Conservation (phyloP, 2,329 filamentous ascomycete genomes). For the Juglanconis oblonga region DNA sequence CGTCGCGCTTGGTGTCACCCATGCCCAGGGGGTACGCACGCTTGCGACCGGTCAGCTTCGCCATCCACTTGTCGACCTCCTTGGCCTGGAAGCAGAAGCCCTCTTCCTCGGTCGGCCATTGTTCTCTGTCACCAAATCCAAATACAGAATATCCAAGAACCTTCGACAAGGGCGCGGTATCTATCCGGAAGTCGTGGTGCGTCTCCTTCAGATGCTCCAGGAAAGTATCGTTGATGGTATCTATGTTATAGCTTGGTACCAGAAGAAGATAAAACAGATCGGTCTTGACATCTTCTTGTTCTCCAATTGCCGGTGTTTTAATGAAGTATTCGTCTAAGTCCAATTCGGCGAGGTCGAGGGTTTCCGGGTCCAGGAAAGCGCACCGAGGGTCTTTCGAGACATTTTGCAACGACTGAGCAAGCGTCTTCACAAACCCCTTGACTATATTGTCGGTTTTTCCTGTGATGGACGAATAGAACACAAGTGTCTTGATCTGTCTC, state of each 20-base stretch:
- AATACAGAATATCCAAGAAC: conserved; percentile 90
- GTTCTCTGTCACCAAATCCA: conserved; percentile 86
- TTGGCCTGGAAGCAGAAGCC: conserved; percentile 93
- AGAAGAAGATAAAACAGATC: conserved; percentile 81
- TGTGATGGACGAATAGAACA: conserved; percentile 90
- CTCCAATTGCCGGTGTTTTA: conserved; percentile 60
- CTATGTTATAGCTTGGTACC: conserved; percentile 91
- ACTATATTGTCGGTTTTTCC: conserved; percentile 77
- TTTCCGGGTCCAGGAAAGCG: conserved; percentile 54
- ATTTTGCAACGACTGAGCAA: conserved; percentile 51
- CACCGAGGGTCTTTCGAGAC: conserved; percentile 37
- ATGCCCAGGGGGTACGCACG: conserved; percentile 85
- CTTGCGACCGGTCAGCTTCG: conserved; percentile 84
- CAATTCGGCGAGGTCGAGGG: conserved; percentile 77
- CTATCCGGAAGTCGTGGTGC: conserved; percentile 94
- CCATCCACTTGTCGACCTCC: conserved; percentile 93
- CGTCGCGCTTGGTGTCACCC: conserved; percentile 79
- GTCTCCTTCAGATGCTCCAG: conserved; percentile 86
- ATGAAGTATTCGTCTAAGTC: conserved; percentile 95
- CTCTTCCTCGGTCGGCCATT: conserved; percentile 86
- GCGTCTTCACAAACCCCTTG: conserved; percentile 54
- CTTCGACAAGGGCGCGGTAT: conserved; percentile 75
- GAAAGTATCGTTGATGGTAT: conserved; percentile 85
- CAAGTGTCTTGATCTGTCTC: conserved; percentile 62
- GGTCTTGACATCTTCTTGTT: conserved; percentile 40